Percentiles rank a stretch among this genome's conserved stretches.
These are phyloP conservation scores for Dicorynia guianensis DNA, from an alignment of 306 rosid species.

Conservation along the genomic window DNA sequence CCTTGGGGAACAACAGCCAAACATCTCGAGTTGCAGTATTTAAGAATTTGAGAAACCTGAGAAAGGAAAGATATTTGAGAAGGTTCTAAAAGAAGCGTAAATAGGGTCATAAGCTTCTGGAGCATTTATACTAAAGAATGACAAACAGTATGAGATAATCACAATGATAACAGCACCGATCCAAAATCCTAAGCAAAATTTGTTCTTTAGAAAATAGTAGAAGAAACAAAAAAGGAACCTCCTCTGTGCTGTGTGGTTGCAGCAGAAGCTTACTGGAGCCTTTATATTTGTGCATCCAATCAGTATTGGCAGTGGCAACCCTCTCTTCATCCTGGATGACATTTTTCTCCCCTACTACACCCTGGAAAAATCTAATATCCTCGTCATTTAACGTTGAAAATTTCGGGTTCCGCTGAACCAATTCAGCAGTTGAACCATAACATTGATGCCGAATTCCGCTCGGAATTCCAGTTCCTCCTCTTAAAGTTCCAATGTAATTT, in stretches of 20 bases:
- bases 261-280: slow-evolving; percentile 85
- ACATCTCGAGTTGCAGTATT: slow-evolving; percentile 80
- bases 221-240: slow-evolving; percentile 57
- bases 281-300: slow-evolving; percentile 88
- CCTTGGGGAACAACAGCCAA: slow-evolving; percentile 98
- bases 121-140: not conserved
- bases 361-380: slow-evolving; percentile 73
- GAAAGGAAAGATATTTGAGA: slow-evolving; percentile 18
- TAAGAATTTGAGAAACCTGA: slow-evolving; percentile 86
- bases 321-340: slow-evolving; percentile 83
- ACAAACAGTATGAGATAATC: not conserved
- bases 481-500: slow-evolving; percentile 26
- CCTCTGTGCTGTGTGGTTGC: slow-evolving; percentile 76
- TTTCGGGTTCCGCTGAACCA: slow-evolving; percentile 59
- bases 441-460: slow-evolving; percentile 43
- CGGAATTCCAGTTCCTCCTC: slow-evolving; percentile 35
- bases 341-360: slow-evolving; percentile 72
- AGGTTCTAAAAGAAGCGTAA: not conserved
- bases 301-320: slow-evolving; percentile 75
- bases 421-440: slow-evolving; percentile 54
- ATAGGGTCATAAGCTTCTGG: not conserved
- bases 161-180: not conserved
- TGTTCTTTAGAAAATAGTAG: slow-evolving; percentile 12
- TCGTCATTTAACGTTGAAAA: slow-evolving; percentile 71
- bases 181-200: slow-evolving; percentile 21